Conservation (phyloP, 2,329 filamentous ascomycete genomes). For the Colletotrichum scovillei region DNA sequence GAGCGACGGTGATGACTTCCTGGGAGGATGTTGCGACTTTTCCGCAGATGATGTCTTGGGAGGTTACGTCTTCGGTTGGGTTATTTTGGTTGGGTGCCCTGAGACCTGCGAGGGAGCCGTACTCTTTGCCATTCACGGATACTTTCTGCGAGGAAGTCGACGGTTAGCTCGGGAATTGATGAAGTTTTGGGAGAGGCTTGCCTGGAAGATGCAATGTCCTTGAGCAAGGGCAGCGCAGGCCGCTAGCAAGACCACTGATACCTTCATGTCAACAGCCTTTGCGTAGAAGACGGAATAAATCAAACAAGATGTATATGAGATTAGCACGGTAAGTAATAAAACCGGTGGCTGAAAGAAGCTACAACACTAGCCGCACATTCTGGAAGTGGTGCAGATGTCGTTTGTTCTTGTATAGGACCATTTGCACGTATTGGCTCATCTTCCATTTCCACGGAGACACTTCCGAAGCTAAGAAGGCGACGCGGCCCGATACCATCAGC, state of each 20-base stretch:
- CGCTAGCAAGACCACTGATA: not conserved
- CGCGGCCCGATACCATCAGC: too few relatives aligned
- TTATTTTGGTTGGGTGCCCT: conserved; percentile 53
- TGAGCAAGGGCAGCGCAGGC: conserved; percentile 7
- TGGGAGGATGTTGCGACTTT: conserved; percentile 52
- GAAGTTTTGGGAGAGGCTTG: not conserved
- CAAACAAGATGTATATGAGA: not conserved
- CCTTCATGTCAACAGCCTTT: conserved; percentile 6
- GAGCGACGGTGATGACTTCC: conserved; percentile 58
- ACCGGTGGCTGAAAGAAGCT: not conserved
- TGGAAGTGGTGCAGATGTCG: not conserved
- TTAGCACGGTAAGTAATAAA: not conserved
- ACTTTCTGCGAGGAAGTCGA: not conserved
- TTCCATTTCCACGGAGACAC: not conserved
- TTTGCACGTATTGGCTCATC: not conserved
- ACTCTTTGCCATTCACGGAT: conserved; percentile 30
- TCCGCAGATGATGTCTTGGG: conserved; percentile 63
- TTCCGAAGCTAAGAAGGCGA: not conserved
- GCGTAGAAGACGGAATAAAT: not conserved
- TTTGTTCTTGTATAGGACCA: not conserved
- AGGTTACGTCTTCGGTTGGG: conserved; percentile 62
- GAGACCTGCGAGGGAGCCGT: conserved; percentile 32
- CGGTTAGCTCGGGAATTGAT: not conserved
- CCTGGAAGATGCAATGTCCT: conserved; percentile 33
- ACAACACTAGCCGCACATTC: not conserved